Base-by-base conservation (phyloP, 2,329 filamentous ascomycete genomes). In the Cladosporium sp. region DNA sequence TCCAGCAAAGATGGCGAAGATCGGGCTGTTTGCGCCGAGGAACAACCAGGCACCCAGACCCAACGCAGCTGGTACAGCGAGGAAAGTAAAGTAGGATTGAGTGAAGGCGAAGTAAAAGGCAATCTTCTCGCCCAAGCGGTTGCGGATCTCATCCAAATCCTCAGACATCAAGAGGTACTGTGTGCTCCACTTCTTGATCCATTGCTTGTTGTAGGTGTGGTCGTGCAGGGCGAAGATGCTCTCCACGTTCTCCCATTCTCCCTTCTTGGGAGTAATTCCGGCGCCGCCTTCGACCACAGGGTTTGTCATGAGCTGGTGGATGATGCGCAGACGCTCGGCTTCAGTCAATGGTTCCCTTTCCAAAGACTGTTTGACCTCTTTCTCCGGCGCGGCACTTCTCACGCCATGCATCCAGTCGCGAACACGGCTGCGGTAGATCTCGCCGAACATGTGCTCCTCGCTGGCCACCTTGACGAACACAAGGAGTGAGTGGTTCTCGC, bases 51-150 rank as follows among this genome's bases (percentile, higher is more conserved):
- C 81, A 1, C 80, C 77, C 38, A 88, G 76, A 3, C 92, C 92
- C 61, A 93, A 84, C 4, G 77, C 83, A 1, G 91, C 87, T 0
- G 90, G 90, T 55, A 92, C 85, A n/a, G 87, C 70, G 22, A 95
- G 76, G 66, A 95, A 95, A 54, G 82, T 78, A 66, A 95, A 95
- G 71, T 97, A 97, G 33, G 86, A 86, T 65, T 95, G 88, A 32
- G 95, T 79, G 66, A 97, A 97, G 37, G 91, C 89, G 68, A 95
- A 97, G 74, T 97, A 97, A 69, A 95, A 95, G 34, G 88, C 92
- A 54, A 96, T 87, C 77, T 77, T 77, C 59, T 76, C 74, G 43
- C 75, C 75, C 40, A 78, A 58, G n/a, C 74, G 67, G 54, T 77
- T 71, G 13, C 75, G 65, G 50, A 78, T 77, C 34, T 76, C 75